A percentile compares a stretch with the other conserved stretches of the same genome.
Evolutionary conservation across 1,284 basidiomycete species (phyloP).

Genomic region (Cryptococcus wingfieldii): DNA sequence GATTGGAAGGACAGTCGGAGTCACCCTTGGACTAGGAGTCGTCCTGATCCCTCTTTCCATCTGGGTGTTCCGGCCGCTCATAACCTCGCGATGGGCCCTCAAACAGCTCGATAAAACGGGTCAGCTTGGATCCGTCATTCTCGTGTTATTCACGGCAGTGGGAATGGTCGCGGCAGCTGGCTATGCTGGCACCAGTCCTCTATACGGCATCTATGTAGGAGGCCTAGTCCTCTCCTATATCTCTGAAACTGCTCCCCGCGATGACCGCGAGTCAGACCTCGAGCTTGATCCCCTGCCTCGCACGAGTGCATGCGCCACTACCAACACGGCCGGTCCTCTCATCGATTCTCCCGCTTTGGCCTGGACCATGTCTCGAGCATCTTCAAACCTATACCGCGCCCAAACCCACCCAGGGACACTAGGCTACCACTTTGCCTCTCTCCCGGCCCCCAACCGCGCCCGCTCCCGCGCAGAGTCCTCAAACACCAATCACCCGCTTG

Average conservation of each 20-base stretch:
- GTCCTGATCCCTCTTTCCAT: slow-evolving; percentile 12
- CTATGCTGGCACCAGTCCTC: slow-evolving; percentile 49
- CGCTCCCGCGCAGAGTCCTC: background rate
- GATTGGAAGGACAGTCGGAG: slow-evolving; percentile 18
- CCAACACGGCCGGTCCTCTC: background rate
- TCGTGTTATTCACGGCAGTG: slow-evolving; percentile 22
- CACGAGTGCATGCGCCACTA: background rate
- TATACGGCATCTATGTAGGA: slow-evolving; percentile 52
- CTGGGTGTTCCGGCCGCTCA: slow-evolving; percentile 1
- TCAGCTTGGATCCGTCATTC: background rate
- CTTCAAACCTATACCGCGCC: background rate
- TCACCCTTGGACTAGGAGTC: slow-evolving; percentile 23
- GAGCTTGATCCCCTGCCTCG: background rate
- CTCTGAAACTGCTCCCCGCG: background rate
- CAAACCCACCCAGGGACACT: background rate
- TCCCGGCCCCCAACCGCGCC: background rate
- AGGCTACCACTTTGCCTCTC: background rate
- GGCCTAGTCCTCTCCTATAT: slow-evolving; percentile 43
- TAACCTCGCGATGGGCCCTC: background rate
- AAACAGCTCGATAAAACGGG: background rate
- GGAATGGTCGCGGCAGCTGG: slow-evolving; percentile 32
- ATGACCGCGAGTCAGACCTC: background rate
- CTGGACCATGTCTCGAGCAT: background rate
- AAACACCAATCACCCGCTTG: background rate
- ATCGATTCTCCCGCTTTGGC: background rate